Evolutionary conservation across 805 yeast genomes (phyloP), one percentile per base, ranked within the genome.

Genomic region (Jamesozyma lodderae): DNA sequence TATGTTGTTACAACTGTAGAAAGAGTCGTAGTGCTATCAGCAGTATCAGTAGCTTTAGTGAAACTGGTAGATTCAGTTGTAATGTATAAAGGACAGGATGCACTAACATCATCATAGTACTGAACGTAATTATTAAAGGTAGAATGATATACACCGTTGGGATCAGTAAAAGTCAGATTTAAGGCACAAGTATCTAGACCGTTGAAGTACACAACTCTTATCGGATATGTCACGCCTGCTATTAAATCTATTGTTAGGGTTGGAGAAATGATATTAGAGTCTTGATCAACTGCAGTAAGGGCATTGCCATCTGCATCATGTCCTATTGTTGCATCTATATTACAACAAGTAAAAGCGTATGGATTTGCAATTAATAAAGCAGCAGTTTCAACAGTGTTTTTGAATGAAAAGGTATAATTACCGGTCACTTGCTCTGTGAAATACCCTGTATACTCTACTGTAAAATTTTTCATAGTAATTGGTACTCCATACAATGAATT

Each of bases 321-420:
- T n/a, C n/a, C n/a, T n/a, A n/a, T n/a, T n/a, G n/a, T n/a, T n/a
- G n/a, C n/a, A 25, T 25, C 28, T 25, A 15, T 13, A 4, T 44
- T 38, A 45, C 66, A 62, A 46, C 65, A 60, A n/a, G 38, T 45
- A 27, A 60, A 62, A 4, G 63, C 67, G 40, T 47, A 48, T 4
- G 48, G 47, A 19, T 37, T 25, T 23, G 64, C 68, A 43, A 62
- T 38, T 36, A 51, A 51, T 11, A 58, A 44, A 44, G 47, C 40
- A 20, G 46, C 61, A 17, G 53, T 48, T 41, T 64, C 67, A 49
- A 63, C 68, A 19, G 53, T 49, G 10, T 29, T 27, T 5, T 32
- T 27, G 19, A 61, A 38, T 6, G 35, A 19, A 28, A 63, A 48
- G 1, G 45, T 45, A 36, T 61, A 64, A 4, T 45, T 36, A 44